These are phyloP conservation scores for Naganishia antarctica DNA, from an alignment of 768 basidiomycete genomes.

Conservation along the genomic window DNA sequence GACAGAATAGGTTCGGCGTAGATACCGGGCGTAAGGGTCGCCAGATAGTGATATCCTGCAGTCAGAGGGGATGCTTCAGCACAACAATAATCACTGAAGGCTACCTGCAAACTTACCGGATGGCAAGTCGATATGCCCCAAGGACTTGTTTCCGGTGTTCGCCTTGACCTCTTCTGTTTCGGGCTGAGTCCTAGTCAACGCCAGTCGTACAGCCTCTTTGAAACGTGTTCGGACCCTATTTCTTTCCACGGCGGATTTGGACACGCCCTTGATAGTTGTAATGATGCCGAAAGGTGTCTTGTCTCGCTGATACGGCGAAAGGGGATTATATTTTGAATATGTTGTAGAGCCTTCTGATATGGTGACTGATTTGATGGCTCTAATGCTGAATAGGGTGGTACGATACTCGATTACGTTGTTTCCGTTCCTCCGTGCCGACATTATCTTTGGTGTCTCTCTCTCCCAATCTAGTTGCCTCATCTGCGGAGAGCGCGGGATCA, in stretches of 20 bases:
- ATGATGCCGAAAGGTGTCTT: constrained; percentile 25
- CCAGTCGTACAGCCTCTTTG: constrained; percentile 27
- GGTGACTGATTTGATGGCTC: background rate
- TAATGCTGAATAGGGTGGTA: constrained; percentile 14
- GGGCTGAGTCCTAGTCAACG: constrained; percentile 8
- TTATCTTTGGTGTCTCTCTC: constrained; percentile 5
- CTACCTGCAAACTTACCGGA: background rate
- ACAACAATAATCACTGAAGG: background rate
- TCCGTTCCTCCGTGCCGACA: constrained; percentile 5
- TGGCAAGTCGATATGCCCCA: background rate
- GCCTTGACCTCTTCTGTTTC: background rate
- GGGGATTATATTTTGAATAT: constrained; percentile 3
- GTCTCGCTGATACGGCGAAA: background rate
- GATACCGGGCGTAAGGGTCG: background rate
- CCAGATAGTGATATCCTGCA: constrained; percentile 21
- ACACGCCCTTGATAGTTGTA: constrained; percentile 26
- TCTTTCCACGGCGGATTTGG: constrained; percentile 23
- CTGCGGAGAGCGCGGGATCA: background rate
- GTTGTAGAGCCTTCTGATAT: background rate
- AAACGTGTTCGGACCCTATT: constrained; percentile 27
- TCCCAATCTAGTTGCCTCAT: constrained; percentile 21
- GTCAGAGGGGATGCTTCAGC: background rate
- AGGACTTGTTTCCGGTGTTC: background rate
- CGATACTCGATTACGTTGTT: constrained; percentile 12
- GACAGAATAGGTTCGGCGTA: constrained; percentile 19